phyloP scores from a whole-genome alignment of 306 rosid genomes.

The Ormosia semicastrata region DNA sequence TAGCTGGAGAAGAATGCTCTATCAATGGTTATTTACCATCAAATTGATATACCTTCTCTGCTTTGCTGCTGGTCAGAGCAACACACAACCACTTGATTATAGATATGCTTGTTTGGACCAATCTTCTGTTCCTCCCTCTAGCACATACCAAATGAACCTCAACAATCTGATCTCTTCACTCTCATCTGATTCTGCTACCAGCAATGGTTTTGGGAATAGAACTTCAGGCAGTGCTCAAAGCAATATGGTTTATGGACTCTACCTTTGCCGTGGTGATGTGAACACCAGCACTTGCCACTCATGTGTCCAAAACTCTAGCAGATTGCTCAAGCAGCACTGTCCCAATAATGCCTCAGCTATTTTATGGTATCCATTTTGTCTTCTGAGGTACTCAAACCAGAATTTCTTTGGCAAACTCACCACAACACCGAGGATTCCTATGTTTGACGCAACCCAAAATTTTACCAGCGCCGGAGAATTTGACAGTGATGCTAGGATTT shows the following conservation, averaged over 20 bases:
- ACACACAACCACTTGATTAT: slow-evolving; percentile 28
- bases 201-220: slow-evolving; percentile 40
- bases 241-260: slow-evolving; percentile 35
- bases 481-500: slow-evolving; percentile 39
- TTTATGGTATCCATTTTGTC: slow-evolving; percentile 44
- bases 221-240: slow-evolving; percentile 23
- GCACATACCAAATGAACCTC: slow-evolving; percentile 38
- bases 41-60: slow-evolving; percentile 7
- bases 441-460: slow-evolving; percentile 42
- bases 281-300: slow-evolving; percentile 34
- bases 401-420: slow-evolving; percentile 37
- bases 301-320: slow-evolving; percentile 41
- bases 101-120: slow-evolving; percentile 46
- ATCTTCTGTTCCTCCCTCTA: slow-evolving; percentile 24
- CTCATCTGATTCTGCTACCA: slow-evolving; percentile 34
- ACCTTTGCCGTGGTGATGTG: slow-evolving; percentile 41
- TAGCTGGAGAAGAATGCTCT: slow-evolving; percentile 16
- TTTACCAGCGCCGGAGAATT: slow-evolving; percentile 41
- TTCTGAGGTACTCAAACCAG: slow-evolving; percentile 40
- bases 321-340: slow-evolving; percentile 37
- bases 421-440: slow-evolving; percentile 32
- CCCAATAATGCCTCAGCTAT: slow-evolving; percentile 38
- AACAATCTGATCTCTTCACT: slow-evolving; percentile 25
- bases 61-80: slow-evolving; percentile 8
- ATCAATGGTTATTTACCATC: slow-evolving; percentile 22